phyloP scores from a whole-genome alignment of 78 protist species.

The Emiliania huxleyi region DNA sequence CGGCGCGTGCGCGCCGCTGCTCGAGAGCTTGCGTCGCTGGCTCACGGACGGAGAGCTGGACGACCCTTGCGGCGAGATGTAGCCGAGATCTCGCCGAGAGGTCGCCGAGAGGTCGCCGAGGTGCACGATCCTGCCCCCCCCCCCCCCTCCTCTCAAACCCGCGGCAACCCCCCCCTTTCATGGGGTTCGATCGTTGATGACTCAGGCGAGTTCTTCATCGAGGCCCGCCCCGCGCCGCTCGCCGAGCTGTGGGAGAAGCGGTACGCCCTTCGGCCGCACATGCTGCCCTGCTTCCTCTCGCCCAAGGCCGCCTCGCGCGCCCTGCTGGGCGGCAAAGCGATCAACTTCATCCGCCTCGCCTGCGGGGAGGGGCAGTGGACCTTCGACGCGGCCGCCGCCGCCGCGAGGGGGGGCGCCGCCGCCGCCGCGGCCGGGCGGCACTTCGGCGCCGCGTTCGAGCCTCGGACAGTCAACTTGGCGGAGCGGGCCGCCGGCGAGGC shows the following conservation, averaged over 20 bases:
- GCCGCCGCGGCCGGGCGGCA: neutral
- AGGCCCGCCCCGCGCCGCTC: neutral
- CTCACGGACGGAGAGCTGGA: neutral
- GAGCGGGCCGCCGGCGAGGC: neutral
- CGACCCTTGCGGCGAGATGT: neutral
- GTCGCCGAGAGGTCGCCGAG: too few relatives aligned
- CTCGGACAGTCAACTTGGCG: too few relatives aligned
- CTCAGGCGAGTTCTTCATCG: conserved; percentile 27
- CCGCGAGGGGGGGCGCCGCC: neutral
- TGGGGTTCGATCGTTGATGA: too few relatives aligned
- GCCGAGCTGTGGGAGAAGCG: neutral
- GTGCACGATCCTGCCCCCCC: too few relatives aligned
- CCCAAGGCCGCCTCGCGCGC: neutral
- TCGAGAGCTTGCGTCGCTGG: conserved; percentile 20
- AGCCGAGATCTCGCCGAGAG: too few relatives aligned
- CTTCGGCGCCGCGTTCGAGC: neutral
- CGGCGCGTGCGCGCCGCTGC: neutral
- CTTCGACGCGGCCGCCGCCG: neutral
- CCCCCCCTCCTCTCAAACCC: too few relatives aligned
- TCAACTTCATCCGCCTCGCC: conserved; percentile 69
- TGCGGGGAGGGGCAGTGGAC: conserved; percentile 40
- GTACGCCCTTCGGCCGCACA: neutral
- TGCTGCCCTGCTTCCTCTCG: conserved; percentile 20
- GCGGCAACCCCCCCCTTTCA: too few relatives aligned
- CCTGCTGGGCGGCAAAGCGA: conserved; percentile 67